A percentile compares a stretch with the other conserved stretches of the same genome.
Conservation (phyloP, 352 stramenopile species). For the Globisporangium irregulare region DNA sequence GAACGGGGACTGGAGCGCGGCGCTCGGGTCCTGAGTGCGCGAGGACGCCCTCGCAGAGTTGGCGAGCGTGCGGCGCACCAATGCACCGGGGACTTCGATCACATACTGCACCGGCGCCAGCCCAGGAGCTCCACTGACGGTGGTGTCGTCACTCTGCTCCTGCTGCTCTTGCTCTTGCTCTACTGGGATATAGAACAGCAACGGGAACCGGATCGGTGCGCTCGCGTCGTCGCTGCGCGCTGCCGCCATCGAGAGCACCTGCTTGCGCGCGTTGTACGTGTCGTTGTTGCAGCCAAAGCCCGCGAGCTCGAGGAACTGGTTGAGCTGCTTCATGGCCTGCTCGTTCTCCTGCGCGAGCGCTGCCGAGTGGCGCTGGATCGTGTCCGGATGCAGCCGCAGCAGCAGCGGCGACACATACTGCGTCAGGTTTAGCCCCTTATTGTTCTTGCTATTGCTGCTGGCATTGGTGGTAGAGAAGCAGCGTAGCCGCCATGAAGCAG, state of each 20-base stretch:
- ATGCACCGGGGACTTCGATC: conserved; percentile 43
- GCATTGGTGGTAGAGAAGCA: conserved; percentile 8
- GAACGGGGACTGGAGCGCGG: conserved; percentile 45
- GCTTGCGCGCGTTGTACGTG: conserved; percentile 47
- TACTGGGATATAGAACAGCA: conserved; percentile 54
- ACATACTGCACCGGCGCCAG: conserved; percentile 31
- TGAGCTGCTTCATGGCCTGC: conserved; percentile 75
- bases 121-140: neutral
- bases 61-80: conserved; percentile 56
- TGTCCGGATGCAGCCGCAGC: conserved; percentile 67
- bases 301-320: conserved; percentile 70
- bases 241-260: conserved; percentile 36
- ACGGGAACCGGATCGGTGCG: conserved; percentile 42
- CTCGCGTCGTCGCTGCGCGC: conserved; percentile 17
- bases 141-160: neutral
- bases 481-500: neutral
- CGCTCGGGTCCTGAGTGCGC: conserved; percentile 22
- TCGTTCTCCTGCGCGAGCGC: conserved; percentile 54
- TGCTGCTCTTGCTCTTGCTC: conserved; percentile 12
- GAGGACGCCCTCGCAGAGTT: conserved; percentile 25
- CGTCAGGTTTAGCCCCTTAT: conserved; percentile 47
- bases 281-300: conserved; percentile 69
- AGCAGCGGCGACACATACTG: conserved; percentile 65
- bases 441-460: neutral
- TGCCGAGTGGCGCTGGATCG: conserved; percentile 44